Percentiles rank a stretch among this genome's conserved stretches.
These are phyloP conservation scores for Anthoceros angustus DNA, from an alignment of 225 moss, liverwort and hornwort genomes.

Conservation along the genomic window DNA sequence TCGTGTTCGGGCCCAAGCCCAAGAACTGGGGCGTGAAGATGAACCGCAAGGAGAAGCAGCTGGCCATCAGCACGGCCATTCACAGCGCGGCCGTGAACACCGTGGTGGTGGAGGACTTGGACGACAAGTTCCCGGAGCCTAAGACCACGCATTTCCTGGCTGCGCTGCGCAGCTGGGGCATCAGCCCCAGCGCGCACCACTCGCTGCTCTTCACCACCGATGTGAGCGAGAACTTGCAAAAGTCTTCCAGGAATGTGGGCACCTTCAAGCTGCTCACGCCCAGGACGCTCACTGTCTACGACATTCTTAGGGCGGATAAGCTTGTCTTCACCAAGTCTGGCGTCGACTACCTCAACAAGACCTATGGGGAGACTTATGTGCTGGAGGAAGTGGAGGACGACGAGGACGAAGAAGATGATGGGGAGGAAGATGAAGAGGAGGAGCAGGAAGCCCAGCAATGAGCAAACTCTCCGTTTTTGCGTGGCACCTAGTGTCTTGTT, in stretches of 20 bases:
- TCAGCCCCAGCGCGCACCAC: slow-evolving; percentile 26
- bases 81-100: slow-evolving; percentile 62
- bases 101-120: slow-evolving; percentile 59
- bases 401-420: slow-evolving; percentile 15
- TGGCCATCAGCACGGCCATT: slow-evolving; percentile 74
- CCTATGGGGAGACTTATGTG: slow-evolving; percentile 25
- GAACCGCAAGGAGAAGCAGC: slow-evolving; percentile 79
- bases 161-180: slow-evolving; percentile 52
- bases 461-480: too few species aligned
- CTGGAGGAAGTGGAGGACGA: slow-evolving; percentile 17
- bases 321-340: slow-evolving; percentile 58
- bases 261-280: slow-evolving; percentile 66
- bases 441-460: slow-evolving; percentile 6
- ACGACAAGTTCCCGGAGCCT: slow-evolving; percentile 29
- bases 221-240: slow-evolving; percentile 29
- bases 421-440: slow-evolving; percentile 12
- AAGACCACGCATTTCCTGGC: slow-evolving; percentile 61
- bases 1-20: slow-evolving; percentile 78
- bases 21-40: slow-evolving; percentile 89
- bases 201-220: slow-evolving; percentile 42
- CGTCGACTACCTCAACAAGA: slow-evolving; percentile 57
- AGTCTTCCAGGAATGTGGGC: slow-evolving; percentile 46
- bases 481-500: too few species aligned
- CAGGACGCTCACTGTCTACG: slow-evolving; percentile 61
- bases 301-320: slow-evolving; percentile 65